Evolutionary conservation across 2,329 filamentous ascomycete species (phyloP).

Genomic region (Trichoderma harzianum): DNA sequence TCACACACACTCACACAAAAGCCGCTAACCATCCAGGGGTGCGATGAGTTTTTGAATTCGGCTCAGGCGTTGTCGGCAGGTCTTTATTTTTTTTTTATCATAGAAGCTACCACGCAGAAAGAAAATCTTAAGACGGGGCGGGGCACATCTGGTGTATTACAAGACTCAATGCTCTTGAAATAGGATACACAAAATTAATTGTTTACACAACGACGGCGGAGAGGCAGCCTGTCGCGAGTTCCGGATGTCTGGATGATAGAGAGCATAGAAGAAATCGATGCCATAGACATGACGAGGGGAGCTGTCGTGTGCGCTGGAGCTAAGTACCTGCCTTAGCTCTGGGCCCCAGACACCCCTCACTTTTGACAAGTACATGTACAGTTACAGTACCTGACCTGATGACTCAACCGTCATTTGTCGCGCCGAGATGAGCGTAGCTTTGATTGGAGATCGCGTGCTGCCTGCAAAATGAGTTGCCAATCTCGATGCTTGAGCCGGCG

Average conservation of each 20-base stretch:
- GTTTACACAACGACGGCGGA: not conserved
- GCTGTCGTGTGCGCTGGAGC: conserved; percentile 15
- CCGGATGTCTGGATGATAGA: not conserved
- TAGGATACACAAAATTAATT: conserved; percentile 15
- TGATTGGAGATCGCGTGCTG: not conserved
- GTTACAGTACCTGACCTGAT: not conserved
- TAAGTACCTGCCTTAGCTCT: conserved; percentile 15
- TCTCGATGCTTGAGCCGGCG: not conserved
- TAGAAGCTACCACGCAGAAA: conserved; percentile 27
- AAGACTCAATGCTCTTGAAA: conserved; percentile 14
- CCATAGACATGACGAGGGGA: conserved; percentile 10
- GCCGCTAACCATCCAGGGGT: conserved; percentile 16
- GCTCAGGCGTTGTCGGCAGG: conserved; percentile 32
- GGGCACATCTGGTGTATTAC: conserved; percentile 14
- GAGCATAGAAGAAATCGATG: conserved; percentile 1
- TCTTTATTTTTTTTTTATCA: conserved; percentile 24
- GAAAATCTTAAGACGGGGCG: conserved; percentile 1
- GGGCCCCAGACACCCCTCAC: conserved; percentile 2
- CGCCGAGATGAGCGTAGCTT: not conserved
- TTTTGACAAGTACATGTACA: not conserved
- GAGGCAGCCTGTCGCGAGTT: not conserved
- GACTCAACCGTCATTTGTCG: conserved; percentile 5
- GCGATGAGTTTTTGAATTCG: conserved; percentile 24
- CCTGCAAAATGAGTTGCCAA: not conserved
- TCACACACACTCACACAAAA: not conserved